Conservation (phyloP, 306 rosid genomes). For the Aeschynomene evenia region DNA sequence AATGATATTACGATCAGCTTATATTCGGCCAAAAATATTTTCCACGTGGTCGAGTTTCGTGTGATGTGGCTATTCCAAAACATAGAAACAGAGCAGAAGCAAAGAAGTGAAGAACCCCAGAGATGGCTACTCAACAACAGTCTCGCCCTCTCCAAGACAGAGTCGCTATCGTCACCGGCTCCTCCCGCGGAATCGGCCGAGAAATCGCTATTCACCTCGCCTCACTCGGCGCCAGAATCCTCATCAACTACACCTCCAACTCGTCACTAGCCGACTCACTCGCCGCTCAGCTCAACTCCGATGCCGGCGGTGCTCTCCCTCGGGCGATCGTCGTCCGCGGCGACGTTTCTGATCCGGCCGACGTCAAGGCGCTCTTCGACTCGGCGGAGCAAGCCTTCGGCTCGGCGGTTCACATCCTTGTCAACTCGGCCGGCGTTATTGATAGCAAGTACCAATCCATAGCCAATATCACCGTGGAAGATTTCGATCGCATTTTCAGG, state of each 20-base stretch:
- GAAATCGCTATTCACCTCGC: conserved; percentile 45
- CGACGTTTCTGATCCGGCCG: conserved; percentile 42
- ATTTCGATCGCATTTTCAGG: conserved; percentile 37
- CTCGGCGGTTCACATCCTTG: conserved; percentile 41
- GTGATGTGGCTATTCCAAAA: too few species aligned
- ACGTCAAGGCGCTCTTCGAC: conserved; percentile 51
- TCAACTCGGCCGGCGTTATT: conserved; percentile 40
- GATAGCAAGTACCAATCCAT: conserved; percentile 39
- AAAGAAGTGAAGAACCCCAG: background rate
- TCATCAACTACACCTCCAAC: conserved; percentile 45
- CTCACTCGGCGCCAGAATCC: conserved; percentile 46
- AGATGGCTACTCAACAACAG: background rate
- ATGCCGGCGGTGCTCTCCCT: background rate
- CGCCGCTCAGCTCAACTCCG: conserved; percentile 34
- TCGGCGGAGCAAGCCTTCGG: conserved; percentile 35
- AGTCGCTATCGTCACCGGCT: conserved; percentile 50
- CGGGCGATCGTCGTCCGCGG: conserved; percentile 41
- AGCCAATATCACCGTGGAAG: conserved; percentile 30
- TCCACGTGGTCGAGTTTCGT: too few species aligned
- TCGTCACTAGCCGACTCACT: conserved; percentile 38
- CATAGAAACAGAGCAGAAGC: too few species aligned
- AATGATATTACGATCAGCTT: too few species aligned
- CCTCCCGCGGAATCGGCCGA: conserved; percentile 53
- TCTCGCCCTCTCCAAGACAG: conserved; percentile 30
- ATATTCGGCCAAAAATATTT: too few species aligned